A percentile compares a stretch with the other conserved stretches of the same genome.
These are phyloP conservation scores for Peronospora destructor DNA, from an alignment of 352 stramenopile species.

Conservation along the genomic window DNA sequence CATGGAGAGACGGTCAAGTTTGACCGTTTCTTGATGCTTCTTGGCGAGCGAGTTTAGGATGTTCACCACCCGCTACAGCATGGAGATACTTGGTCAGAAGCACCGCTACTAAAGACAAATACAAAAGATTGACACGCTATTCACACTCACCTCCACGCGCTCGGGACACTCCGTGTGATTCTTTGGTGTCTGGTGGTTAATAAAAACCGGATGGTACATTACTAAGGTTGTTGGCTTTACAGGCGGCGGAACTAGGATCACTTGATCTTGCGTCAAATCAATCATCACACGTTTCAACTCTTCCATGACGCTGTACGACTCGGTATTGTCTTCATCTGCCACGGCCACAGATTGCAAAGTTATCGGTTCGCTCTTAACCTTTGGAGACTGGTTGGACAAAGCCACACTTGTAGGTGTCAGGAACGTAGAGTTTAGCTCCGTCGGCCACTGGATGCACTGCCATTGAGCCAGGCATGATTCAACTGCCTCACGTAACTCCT, in stretches of 20 bases:
- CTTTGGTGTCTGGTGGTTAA: conserved; percentile 79
- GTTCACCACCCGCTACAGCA: conserved; percentile 54
- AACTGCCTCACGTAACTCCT: conserved; percentile 43
- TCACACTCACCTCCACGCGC: conserved; percentile 59
- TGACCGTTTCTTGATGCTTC: conserved; percentile 56
- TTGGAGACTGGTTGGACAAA: conserved; percentile 1
- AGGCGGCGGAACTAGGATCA: conserved; percentile 14
- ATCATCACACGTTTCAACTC: conserved; percentile 78
- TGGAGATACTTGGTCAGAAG: conserved; percentile 13
- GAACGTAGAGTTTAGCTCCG: conserved; percentile 45
- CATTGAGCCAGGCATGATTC: conserved; percentile 50
- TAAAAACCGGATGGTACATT: conserved; percentile 76
- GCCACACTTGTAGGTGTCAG: conserved; percentile 22
- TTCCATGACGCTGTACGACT: conserved; percentile 40
- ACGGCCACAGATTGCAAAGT: conserved; percentile 8
- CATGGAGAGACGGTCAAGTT: conserved; percentile 58
- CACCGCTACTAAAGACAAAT: background rate
- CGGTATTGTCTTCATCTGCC: conserved; percentile 17
- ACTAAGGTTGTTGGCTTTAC: conserved; percentile 55
- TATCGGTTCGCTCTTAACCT: conserved; percentile 32
- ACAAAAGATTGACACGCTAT: background rate
- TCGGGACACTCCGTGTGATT: conserved; percentile 78
- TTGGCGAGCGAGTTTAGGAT: conserved; percentile 58
- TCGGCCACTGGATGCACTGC: conserved; percentile 60
- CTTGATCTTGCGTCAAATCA: conserved; percentile 61